Conservation (phyloP, 2,329 filamentous ascomycete species). For the Hysterium pulicare region DNA sequence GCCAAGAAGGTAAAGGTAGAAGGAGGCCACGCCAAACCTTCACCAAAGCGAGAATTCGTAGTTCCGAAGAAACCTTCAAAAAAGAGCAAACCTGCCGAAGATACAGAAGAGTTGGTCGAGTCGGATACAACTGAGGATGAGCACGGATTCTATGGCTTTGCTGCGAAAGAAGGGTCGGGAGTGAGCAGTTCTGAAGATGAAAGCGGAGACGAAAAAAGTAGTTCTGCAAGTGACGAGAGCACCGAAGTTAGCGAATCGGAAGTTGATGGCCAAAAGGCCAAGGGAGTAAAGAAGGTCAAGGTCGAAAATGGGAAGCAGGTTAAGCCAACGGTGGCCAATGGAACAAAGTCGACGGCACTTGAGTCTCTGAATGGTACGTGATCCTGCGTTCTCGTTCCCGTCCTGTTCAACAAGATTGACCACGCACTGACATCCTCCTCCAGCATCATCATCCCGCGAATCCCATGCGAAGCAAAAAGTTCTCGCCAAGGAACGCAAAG, state of each 20-base stretch:
- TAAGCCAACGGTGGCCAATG: conserved; percentile 15
- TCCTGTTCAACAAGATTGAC: neutral
- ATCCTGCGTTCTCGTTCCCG: neutral
- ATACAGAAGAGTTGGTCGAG: conserved; percentile 30
- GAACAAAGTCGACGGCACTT: conserved; percentile 17
- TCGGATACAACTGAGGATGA: conserved; percentile 35
- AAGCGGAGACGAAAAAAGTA: conserved; percentile 6
- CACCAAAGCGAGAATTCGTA: conserved; percentile 22
- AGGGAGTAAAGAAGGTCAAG: conserved; percentile 10
- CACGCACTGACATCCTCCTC: conserved; percentile 12
- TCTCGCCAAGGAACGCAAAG: conserved; percentile 82
- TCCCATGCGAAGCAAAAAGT: conserved; percentile 91
- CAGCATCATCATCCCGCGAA: conserved; percentile 73
- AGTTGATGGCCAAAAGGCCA: conserved; percentile 1
- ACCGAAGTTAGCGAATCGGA: conserved; percentile 8
- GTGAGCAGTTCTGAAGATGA: conserved; percentile 19
- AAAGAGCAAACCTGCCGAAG: conserved; percentile 22
- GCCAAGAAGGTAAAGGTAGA: conserved; percentile 41
- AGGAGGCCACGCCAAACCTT: conserved; percentile 15
- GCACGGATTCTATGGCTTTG: conserved; percentile 35
- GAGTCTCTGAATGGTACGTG: conserved; percentile 26
- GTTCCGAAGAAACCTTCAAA: conserved; percentile 27
- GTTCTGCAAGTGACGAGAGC: conserved; percentile 3
- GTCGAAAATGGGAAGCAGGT: conserved; percentile 14
- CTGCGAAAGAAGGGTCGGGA: conserved; percentile 16